phyloP scores from a whole-genome alignment of 2,329 filamentous ascomycete genomes.

The Botryotinia convoluta region DNA sequence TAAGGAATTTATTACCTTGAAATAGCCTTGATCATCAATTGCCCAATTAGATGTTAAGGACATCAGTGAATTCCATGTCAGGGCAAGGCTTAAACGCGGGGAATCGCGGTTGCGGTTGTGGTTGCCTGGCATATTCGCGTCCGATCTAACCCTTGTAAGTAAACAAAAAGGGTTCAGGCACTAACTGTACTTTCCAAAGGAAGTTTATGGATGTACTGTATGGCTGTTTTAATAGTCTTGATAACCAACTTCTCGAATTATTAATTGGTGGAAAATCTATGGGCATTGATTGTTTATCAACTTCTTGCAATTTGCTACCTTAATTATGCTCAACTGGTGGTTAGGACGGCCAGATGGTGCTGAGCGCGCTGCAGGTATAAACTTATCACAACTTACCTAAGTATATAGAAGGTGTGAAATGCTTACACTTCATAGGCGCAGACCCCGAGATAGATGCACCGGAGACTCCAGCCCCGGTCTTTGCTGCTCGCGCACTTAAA shows the following conservation, averaged over 20 bases:
- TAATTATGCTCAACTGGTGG: constrained; percentile 39
- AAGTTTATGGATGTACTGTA: background rate
- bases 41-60: background rate
- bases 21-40: background rate
- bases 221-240: background rate
- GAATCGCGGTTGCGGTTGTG: background rate
- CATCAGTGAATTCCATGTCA: background rate
- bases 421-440: background rate
- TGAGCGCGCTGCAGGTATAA: constrained; percentile 33
- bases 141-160: constrained; percentile 7
- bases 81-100: background rate
- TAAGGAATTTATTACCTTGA: background rate
- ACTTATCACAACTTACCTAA: background rate
- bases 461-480: constrained; percentile 64
- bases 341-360: constrained; percentile 28
- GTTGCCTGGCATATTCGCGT: constrained; percentile 8
- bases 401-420: background rate
- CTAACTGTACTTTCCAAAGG: background rate
- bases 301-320: background rate
- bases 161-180: constrained; percentile 19
- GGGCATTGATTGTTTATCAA: background rate
- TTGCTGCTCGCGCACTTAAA: constrained; percentile 63
- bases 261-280: background rate
- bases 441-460: constrained; percentile 46
- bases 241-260: background rate